Evolutionary conservation across 2,329 filamentous ascomycete genomes (phyloP).

Genomic region (Fonsecaea nubica): DNA sequence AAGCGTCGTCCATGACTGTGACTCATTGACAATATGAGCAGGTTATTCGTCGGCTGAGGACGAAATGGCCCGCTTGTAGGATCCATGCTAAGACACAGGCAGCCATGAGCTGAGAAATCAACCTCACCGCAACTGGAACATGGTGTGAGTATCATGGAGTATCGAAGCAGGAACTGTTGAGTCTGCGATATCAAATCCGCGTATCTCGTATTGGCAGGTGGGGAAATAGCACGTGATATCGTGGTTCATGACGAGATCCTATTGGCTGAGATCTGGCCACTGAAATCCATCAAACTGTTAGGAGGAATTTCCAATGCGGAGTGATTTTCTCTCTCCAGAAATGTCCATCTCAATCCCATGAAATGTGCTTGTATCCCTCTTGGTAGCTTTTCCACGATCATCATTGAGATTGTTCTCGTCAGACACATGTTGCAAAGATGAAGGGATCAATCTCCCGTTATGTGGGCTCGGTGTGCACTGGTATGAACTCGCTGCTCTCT

Average conservation of each 20-base stretch:
- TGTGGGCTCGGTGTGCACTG: constrained; percentile 22
- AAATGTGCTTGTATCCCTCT: background rate
- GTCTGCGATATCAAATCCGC: background rate
- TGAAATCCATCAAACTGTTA: background rate
- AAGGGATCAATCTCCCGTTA: constrained; percentile 12
- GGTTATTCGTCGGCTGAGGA: background rate
- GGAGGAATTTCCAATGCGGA: background rate
- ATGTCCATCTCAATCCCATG: background rate
- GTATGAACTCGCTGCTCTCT: constrained; percentile 4
- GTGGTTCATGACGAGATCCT: background rate
- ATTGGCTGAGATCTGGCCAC: background rate
- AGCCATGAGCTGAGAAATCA: background rate
- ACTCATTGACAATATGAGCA: background rate
- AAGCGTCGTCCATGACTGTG: background rate
- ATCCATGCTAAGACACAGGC: too few relatives aligned
- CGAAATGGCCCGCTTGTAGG: background rate
- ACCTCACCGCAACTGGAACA: background rate
- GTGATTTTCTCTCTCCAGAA: background rate
- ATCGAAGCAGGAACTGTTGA: background rate
- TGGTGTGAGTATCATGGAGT: background rate
- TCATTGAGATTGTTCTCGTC: constrained; percentile 1
- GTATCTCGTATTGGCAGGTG: background rate
- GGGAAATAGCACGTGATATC: background rate
- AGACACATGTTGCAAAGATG: constrained; percentile 26
- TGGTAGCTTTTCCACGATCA: background rate